phyloP scores from a whole-genome alignment of 305 asterid species.

The Coffea humblotiana region DNA sequence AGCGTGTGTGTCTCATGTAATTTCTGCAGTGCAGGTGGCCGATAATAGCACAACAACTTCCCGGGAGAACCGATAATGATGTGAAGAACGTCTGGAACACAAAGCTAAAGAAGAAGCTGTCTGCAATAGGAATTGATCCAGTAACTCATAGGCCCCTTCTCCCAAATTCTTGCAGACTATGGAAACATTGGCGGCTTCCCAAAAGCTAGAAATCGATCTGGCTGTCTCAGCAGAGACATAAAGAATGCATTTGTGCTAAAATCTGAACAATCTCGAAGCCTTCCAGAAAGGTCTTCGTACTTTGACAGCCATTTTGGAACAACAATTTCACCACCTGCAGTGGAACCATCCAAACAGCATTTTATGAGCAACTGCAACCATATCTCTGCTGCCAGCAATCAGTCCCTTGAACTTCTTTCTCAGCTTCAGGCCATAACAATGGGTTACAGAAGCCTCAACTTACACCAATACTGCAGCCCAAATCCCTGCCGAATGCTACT shows the following conservation, averaged over 20 bases:
- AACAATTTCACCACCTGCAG: not conserved
- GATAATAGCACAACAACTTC: conserved; percentile 79
- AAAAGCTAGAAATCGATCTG: conserved; percentile 42
- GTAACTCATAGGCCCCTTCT: conserved; percentile 94
- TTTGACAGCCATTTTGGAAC: conserved; percentile 13
- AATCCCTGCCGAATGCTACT: conserved; percentile 20
- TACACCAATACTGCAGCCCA: conserved; percentile 10
- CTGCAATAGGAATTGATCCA: conserved; percentile 93
- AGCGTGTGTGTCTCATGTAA: not conserved
- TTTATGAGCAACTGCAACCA: conserved; percentile 3
- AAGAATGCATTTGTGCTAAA: conserved; percentile 35
- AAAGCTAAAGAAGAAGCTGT: conserved; percentile 73
- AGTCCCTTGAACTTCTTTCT: conserved; percentile 48
- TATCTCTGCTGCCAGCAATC: conserved; percentile 5
- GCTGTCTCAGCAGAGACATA: conserved; percentile 46
- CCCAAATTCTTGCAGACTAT: conserved; percentile 82
- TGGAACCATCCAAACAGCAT: conserved; percentile 19
- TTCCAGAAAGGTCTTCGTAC: conserved; percentile 18
- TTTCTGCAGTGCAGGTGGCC: conserved; percentile 57
- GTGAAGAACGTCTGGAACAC: conserved; percentile 80
- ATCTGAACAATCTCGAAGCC: conserved; percentile 25
- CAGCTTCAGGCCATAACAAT: conserved; percentile 66
- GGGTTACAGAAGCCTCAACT: conserved; percentile 45
- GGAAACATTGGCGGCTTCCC: conserved; percentile 82
- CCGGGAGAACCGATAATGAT: conserved; percentile 69